Base-by-base conservation (phyloP, 345 rosid genomes). In the Ceriops zippeliana region DNA sequence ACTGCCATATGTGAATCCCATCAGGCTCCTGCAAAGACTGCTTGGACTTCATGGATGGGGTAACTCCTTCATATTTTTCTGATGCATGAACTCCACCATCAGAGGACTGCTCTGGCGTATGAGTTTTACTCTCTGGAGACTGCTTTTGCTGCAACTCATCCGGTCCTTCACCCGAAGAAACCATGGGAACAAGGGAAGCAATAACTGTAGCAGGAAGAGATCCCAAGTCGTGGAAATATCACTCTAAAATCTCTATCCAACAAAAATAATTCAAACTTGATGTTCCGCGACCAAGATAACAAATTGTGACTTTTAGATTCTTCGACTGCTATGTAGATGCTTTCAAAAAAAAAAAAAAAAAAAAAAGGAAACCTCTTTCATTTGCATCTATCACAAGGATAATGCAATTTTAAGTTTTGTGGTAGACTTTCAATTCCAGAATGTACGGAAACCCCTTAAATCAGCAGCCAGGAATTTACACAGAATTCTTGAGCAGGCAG, bases 171-270 rank as follows among this genome's bases (percentile, higher is more conserved):
- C 46, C 81, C 28, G 86, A 58, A 62, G 75, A 71, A 70, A 67
- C 84, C 82, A 84, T 76, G 57, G 68, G 63, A 79, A 53, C 67
- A 51, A 74, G 52, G 67, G 67, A 79, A 76, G 57, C 73, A 70
- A 54, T 22, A 70, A 57, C 60, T 75, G 73, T 64, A 73, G 71
- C 63, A 68, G 69, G 69, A 53, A 59, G 57, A 70, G 66, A 28
- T 37, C 30, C 30, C 16, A 65, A 69, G 57, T 70, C 68, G 62
- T 54, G 49, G 21, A 65, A 71, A 60, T 32, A 13, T 32, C n/a
- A 58, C 5, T 15, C 15, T 4, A 32, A 37, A 47, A 54, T 56
- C 27, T 19, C 46, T 35, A 32, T 38, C 47, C 30, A 16, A n/a
- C 28, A 51, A 16, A 51, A 16, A 19, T 42, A 5, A 26, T 16